Evolutionary conservation across 352 stramenopile species (phyloP), one percentile per base, ranked within the genome.

Genomic region (Globisporangium abappressorium): DNA sequence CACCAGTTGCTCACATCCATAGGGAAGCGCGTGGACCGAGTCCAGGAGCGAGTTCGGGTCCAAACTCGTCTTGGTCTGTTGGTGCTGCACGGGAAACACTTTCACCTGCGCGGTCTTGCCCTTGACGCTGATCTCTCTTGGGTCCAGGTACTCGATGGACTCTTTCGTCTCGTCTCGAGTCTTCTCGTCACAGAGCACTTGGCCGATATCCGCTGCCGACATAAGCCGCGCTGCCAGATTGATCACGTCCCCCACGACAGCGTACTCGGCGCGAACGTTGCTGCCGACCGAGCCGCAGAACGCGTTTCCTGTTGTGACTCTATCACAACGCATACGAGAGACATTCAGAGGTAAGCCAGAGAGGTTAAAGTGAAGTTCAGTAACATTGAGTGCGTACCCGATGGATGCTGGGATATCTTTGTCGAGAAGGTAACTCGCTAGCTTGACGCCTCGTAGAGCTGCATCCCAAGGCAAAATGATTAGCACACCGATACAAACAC

Each of bases 151-250:
- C 58, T 87, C 68, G 22, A 89, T 69, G 20, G 70, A 81, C 38
- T 82, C 78, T 26, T 88, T 82, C 0, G 80, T 87, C 24, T 89
- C 81, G 33, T 78, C 74, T 15, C 81, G 72, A 0, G 85, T 94
- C 24, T 79, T 71, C 51, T 90, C 79, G 47, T 96, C 89, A 34
- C 87, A 95, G 15, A 93, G 67, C n/a, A 94, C 90, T 57, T 87
- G 78, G 0, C 84, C 85, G 0, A 77, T 71, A 5, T 62, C 59
- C 0, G 87, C 86, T 0, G 86, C 73, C 0, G 81, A 77, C 89
- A 96, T 96, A 15, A 96, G 71, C 5, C 89, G 76, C 24, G 87
- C 86, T 8, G 87, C 81, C 11, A 96, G 55, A 63, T 96, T 95
- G 62, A 96, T 93, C 1, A 90, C 83, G 46, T 96, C 85, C 2